Conservation (phyloP, 75 land plant genomes). For the Chamaecyparis obtusa region DNA sequence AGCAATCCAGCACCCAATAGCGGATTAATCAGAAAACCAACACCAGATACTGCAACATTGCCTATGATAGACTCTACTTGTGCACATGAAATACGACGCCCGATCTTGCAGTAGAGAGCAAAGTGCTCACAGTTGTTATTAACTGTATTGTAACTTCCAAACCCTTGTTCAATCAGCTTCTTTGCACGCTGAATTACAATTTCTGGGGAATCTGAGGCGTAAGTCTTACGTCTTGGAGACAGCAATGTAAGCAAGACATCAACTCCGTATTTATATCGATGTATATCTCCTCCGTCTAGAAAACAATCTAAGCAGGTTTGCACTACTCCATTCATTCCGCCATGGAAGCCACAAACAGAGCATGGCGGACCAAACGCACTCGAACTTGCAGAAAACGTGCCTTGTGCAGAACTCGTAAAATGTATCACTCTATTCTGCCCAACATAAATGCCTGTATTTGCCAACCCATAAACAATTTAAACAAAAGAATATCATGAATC, state of each 20-base stretch:
- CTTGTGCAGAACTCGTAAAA: not conserved
- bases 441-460: not conserved
- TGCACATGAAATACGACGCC: not conserved
- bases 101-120: conserved; percentile 48
- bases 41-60: too few relatives aligned
- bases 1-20: too few relatives aligned
- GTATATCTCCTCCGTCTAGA: not conserved
- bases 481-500: not conserved
- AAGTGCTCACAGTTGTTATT: conserved; percentile 47
- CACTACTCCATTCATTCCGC: not conserved
- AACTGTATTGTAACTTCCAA: conserved; percentile 34
- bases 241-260: not conserved
- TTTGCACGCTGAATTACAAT: conserved; percentile 35
- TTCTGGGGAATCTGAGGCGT: conserved; percentile 24
- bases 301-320: not conserved
- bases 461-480: not conserved
- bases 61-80: too few relatives aligned
- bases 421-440: not conserved
- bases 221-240: conserved; percentile 20
- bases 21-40: too few relatives aligned
- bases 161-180: conserved; percentile 30
- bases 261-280: not conserved
- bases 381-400: not conserved
- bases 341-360: not conserved
- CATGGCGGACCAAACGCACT: not conserved